These are phyloP conservation scores for Phytophthora crassamura DNA, from an alignment of 352 stramenopile species.

Conservation along the genomic window DNA sequence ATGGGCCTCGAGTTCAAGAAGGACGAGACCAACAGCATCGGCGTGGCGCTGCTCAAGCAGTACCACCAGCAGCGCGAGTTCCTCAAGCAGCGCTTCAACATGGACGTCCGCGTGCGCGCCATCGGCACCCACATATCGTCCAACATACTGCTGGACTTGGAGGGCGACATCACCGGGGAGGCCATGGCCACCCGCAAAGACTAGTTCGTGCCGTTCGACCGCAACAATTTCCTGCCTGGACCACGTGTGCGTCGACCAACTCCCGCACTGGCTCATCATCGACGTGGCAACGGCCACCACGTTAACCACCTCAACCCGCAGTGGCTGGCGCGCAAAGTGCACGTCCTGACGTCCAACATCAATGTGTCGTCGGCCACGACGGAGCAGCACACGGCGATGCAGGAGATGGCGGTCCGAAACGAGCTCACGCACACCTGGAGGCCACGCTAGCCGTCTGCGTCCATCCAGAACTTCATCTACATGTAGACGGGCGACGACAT, in stretches of 20 bases:
- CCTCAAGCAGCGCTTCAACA: constrained; percentile 84
- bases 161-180: constrained; percentile 62
- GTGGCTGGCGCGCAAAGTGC: constrained; percentile 91
- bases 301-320: constrained; percentile 85
- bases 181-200: constrained; percentile 36
- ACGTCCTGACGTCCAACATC: constrained; percentile 95
- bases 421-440: constrained; percentile 91
- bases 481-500: constrained; percentile 94
- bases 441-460: constrained; percentile 86
- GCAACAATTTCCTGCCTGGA: constrained; percentile 72
- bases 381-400: constrained; percentile 79
- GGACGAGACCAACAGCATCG: constrained; percentile 59
- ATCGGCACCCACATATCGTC: constrained; percentile 68
- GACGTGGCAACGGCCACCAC: constrained; percentile 90
- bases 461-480: constrained; percentile 93
- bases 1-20: constrained; percentile 83
- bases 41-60: constrained; percentile 88
- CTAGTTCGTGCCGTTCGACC: constrained; percentile 59
- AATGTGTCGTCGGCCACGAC: constrained; percentile 84
- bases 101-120: constrained; percentile 83
- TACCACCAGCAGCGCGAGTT: constrained; percentile 84
- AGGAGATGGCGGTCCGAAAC: constrained; percentile 71
- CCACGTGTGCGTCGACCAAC: constrained; percentile 89
- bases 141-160: constrained; percentile 73
- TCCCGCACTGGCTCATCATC: constrained; percentile 94